Evolutionary conservation across 768 basidiomycete species (phyloP), one percentile per base, ranked within the genome.

Genomic region (Pleurotus eryngii): DNA sequence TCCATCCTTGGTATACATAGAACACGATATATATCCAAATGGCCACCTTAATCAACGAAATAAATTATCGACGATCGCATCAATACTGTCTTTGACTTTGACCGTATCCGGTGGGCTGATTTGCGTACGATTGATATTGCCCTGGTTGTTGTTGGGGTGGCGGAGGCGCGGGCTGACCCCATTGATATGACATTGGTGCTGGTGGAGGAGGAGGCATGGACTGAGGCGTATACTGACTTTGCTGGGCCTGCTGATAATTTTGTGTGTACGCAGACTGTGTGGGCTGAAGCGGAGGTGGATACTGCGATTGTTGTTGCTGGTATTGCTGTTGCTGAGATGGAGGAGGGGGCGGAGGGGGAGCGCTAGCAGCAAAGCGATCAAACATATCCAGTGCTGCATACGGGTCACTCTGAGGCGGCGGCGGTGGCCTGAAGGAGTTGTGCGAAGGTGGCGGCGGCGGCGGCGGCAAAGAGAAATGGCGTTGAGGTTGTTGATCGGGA

Each of bases 311-410:
- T 14, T 69, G 39, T 45, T 47, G 27, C 3, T 57, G 48, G 30
- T 63, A 46, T 43, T 62, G 64, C 49, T 59, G 67, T 9, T 60
- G 64, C 3, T 69, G 62, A 37, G 56, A 59, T 38, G 58, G 60
- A 26, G 61, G 35, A 43, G 59, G 59, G 3, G 73, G 63, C 14
- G 67, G 57, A 14, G 67, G 24, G 35, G 63, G 60, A 15, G 24
- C 20, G 17, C 42, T 46, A 55, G 49, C 38, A 42, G 50, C 12
- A 14, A 43, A 26, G 15, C 26, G 15, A 48, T 68, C 63, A 27
- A 74, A 65, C 18, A 70, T 27, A 15, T 67, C 65, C 9, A 75
- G 63, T 42, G 15, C 59, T 7, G 71, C 71, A 55, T 79, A 77
- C 14, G 76, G 76, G 60, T 76, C 70, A 37, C 54, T 43, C 7